Evolutionary conservation across 1,139 yeast genomes (phyloP), one percentile per base, ranked within the genome.

Genomic region (Kluyveromyces marxianus): DNA sequence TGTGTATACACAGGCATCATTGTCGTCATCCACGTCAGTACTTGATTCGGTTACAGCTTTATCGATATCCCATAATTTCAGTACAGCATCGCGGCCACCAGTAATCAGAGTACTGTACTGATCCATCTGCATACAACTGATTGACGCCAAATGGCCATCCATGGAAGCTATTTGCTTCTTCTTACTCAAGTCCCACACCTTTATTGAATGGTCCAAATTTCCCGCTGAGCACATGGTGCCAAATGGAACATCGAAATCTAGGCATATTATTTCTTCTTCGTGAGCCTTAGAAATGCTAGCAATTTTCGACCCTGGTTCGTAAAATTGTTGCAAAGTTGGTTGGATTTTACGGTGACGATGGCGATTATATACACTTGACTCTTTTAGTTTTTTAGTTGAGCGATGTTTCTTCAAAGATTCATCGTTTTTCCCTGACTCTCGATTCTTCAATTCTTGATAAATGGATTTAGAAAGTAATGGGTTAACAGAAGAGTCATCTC

Each of bases 121-220:
- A 40, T 76, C 75, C 70, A 80, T 69, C 53, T 78, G 81, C 59
- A 81, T 65, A 52, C 83, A 78, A 44, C 69, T 69, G 3, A 81
- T 81, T 4, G 78, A 68, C 0, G 84, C 79, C 39, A 64, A 52
- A 53, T 79, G 83, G 24, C 83, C 83, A 48, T 71, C 75, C 45
- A 78, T 63, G 35, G 69, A 57, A 4, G 78, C 78, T 38, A 67
- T 62, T 61, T 73, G 76, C 57, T 68, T 74, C 43, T 73, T 78
- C 48, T 74, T 69, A 50, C 75, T 75, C 64, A 75, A 67, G 67
- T 89, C 96, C 96, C 97, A 88, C 4, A 90, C 85, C 52, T 85
- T 76, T 7, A 88, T 85, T 1, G 88, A 81, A 60, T 82, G 87
- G 64, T 88, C 96, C 55, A 81, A 69, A 3, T 89, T 77, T 2